Evolutionary conservation across 2,329 filamentous ascomycete genomes (phyloP).

Genomic region (Orbilia blumenaviensis): DNA sequence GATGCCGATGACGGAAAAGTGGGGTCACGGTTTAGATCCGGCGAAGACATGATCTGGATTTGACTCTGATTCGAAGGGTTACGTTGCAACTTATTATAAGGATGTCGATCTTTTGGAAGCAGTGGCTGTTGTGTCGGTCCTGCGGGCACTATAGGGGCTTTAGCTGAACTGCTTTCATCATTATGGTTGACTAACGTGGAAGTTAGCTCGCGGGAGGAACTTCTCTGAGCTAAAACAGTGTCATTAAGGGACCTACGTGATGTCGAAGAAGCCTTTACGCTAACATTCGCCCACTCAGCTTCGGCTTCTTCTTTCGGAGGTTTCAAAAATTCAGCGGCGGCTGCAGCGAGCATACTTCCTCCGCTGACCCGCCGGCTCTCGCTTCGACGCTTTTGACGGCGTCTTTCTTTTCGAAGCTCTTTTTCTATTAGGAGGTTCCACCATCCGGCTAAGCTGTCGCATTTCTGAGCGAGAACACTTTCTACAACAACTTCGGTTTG

Average conservation of each 20-base stretch:
- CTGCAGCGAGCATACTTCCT: constrained; percentile 63
- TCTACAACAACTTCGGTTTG: constrained; percentile 95
- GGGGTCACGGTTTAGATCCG: constrained; percentile 54
- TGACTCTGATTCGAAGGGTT: constrained; percentile 57
- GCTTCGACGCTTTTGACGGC: constrained; percentile 82
- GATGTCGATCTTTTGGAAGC: constrained; percentile 67
- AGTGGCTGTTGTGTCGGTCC: constrained; percentile 74
- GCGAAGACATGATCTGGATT: constrained; percentile 58
- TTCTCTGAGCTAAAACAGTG: constrained; percentile 31
- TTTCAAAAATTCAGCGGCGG: constrained; percentile 40
- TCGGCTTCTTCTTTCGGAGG: constrained; percentile 51
- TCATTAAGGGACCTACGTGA: constrained; percentile 55
- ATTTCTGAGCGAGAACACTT: constrained; percentile 87
- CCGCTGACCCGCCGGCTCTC: constrained; percentile 87
- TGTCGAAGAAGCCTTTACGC: constrained; percentile 55
- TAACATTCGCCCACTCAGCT: constrained; percentile 54
- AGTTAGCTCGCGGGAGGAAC: constrained; percentile 47
- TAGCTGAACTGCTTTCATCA: constrained; percentile 54
- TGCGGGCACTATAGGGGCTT: constrained; percentile 56
- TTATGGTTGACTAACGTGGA: constrained; percentile 51
- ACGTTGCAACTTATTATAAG: constrained; percentile 55
- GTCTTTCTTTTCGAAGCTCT: constrained; percentile 83
- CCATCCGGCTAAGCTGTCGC: constrained; percentile 91
- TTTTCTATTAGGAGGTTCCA: constrained; percentile 95
- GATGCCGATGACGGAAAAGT: constrained; percentile 32